Evolutionary conservation across 108 stramenopile species (phyloP), one percentile per base, ranked within the genome.

Genomic region (Chaetoceros muelleri): DNA sequence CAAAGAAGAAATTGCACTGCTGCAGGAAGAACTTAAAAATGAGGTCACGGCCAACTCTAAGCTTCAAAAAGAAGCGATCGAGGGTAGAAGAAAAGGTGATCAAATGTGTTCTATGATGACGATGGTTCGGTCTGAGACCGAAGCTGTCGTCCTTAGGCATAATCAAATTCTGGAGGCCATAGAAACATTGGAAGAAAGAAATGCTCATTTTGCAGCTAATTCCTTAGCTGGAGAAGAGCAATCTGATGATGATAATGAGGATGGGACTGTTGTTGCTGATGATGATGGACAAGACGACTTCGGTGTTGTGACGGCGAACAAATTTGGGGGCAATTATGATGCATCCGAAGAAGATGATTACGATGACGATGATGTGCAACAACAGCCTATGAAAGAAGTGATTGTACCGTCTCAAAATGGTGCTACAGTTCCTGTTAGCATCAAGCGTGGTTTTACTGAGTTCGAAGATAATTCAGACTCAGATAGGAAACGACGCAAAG

Each of bases 41-140:
- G 85, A 93, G 64, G 62, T 64, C 51, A 31, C 30, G 26, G 22
- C 57, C 24, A 91, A 85, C 57, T 69, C 57, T 17, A 71, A 79
- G 23, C 66, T 85, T 29, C 82, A 81, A 53, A 62, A 55, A 23
- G 66, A 87, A 55, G 75, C 76, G 44, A 74, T 76, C 29, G 52
- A 59, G 1, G 53, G 67, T 26, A 71, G 84, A 30, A 72, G 65
- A 28, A 47, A 61, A 16, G 75, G 69, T 50, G 84, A 90, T 58
- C 76, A 84, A 56, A 76, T 87, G 81, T 76, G 77, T 21, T 65
- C 82, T 31, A 78, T 85, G 73, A 84, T 94, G 78, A 66, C 81
- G 47, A 45, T 94, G 29, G 30, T 90, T 53, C 75, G 93, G 28
- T 78, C 80, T 1, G 93, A 94, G 70, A 94, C 85, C 0, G 93